A percentile compares a stretch with the other conserved stretches of the same genome.
These are phyloP conservation scores for Tardiomyces digboiensis DNA, from an alignment of 1,139 yeast genomes.

Conservation along the genomic window DNA sequence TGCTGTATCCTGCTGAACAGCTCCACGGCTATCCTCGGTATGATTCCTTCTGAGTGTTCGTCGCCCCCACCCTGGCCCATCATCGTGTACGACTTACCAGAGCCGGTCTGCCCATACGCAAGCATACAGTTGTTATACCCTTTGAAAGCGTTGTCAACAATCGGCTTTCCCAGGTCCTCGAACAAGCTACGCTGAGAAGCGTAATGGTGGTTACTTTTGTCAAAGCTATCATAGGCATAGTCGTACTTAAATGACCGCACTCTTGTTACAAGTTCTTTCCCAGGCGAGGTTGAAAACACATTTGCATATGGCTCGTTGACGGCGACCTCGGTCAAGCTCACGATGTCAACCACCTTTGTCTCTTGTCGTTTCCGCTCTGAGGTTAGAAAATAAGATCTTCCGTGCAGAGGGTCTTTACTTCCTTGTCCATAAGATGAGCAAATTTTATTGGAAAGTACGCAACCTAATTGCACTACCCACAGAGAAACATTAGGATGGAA, in stretches of 20 bases:
- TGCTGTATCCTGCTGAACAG: conserved; percentile 55
- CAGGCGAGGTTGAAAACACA: no score
- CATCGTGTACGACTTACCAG: conserved; percentile 95
- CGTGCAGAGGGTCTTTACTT: no score
- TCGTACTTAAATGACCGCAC: background rate
- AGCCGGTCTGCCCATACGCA: conserved; percentile 98
- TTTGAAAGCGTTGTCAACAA: conserved; percentile 83
- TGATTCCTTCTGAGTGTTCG: conserved; percentile 57
- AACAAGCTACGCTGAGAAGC: conserved; percentile 54
- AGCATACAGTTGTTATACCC: conserved; percentile 91
- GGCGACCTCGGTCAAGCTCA: background rate
- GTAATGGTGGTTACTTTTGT: conserved; percentile 20
- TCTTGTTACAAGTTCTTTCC: background rate
- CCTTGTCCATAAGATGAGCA: no score
- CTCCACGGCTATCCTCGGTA: conserved; percentile 65
- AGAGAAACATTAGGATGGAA: no score
- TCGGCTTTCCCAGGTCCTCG: conserved; percentile 78
- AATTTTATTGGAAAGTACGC: no score
- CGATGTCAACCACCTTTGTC: background rate
- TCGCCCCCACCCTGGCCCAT: conserved; percentile 53
- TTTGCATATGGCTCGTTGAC: no score
- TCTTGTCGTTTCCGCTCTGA: background rate
- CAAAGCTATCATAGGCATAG: background rate
- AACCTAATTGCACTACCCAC: no score
- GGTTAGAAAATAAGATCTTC: no score